phyloP scores from a whole-genome alignment of 2,329 filamentous ascomycete species.

The Colletotrichum orchidophilum region DNA sequence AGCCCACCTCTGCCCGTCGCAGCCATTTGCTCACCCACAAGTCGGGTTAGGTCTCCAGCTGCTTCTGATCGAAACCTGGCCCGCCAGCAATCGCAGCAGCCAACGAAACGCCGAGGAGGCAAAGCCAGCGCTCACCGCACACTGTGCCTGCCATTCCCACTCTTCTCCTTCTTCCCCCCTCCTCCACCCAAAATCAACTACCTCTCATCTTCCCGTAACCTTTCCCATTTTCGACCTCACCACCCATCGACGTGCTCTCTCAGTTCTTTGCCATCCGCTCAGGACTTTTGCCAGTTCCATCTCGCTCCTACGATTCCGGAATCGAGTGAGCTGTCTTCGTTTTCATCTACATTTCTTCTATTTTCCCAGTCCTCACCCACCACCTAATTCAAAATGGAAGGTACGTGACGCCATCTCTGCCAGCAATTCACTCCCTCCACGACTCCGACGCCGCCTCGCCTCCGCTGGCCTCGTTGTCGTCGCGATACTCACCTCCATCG shows the following conservation, averaged over 20 bases:
- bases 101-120: slow-evolving; percentile 17
- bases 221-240: slow-evolving; percentile 36
- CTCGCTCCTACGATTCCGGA: slow-evolving; percentile 33
- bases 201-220: slow-evolving; percentile 34
- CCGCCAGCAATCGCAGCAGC: slow-evolving; percentile 25
- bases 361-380: slow-evolving; percentile 31
- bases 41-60: slow-evolving; percentile 31
- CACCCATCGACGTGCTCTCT: slow-evolving; percentile 34
- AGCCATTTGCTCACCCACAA: slow-evolving; percentile 32
- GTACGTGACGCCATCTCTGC: slow-evolving; percentile 34
- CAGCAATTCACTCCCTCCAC: slow-evolving; percentile 9
- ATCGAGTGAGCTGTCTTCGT: slow-evolving; percentile 35
- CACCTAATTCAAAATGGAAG: slow-evolving; percentile 38
- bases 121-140: slow-evolving; percentile 25
- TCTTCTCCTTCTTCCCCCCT: slow-evolving; percentile 37
- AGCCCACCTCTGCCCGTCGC: slow-evolving; percentile 10
- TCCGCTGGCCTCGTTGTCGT: background rate
- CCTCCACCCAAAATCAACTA: slow-evolving; percentile 35
- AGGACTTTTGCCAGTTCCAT: slow-evolving; percentile 33
- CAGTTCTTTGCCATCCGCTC: slow-evolving; percentile 34
- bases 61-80: slow-evolving; percentile 27
- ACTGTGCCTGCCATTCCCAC: slow-evolving; percentile 34
- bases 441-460: background rate
- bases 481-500: slow-evolving; percentile 24
- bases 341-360: slow-evolving; percentile 18